A percentile compares a stretch with the other conserved stretches of the same genome.
These are phyloP conservation scores for Schizosaccharomyces lindneri DNA, from an alignment of 805 yeast genomes.

Conservation along the genomic window DNA sequence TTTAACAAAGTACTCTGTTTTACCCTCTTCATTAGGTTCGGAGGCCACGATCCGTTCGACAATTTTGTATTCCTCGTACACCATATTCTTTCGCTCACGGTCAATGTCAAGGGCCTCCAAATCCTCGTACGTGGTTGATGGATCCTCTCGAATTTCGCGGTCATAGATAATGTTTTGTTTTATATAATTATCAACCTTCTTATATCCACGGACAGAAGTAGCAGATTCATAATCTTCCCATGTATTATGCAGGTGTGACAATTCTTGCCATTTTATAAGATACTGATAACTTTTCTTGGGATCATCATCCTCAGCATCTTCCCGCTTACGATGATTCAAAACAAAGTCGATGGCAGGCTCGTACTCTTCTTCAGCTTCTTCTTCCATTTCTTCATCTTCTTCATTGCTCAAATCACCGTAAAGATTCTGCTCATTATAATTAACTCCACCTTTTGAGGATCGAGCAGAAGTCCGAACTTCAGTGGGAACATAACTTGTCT, in stretches of 20 bases:
- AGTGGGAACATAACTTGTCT: background rate
- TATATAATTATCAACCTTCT: constrained; percentile 74
- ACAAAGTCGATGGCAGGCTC: constrained; percentile 24
- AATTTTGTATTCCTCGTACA: constrained; percentile 53
- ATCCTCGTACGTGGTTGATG: constrained; percentile 69
- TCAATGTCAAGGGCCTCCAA: constrained; percentile 84
- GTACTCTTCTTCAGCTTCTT: constrained; percentile 11
- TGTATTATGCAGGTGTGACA: constrained; percentile 80
- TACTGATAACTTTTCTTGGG: constrained; percentile 14
- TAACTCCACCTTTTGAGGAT: background rate
- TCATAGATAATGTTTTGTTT: constrained; percentile 52
- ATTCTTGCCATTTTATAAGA: constrained; percentile 55
- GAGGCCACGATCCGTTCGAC: constrained; percentile 68
- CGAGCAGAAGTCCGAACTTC: background rate
- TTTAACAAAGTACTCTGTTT: constrained; percentile 61
- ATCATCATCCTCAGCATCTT: constrained; percentile 15
- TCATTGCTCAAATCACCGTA: background rate
- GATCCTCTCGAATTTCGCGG: constrained; percentile 52
- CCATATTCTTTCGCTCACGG: constrained; percentile 61
- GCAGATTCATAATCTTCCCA: constrained; percentile 51
- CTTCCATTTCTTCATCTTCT: constrained; percentile 15
- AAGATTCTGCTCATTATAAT: background rate
- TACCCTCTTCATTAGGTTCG: constrained; percentile 22
- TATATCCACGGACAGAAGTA: constrained; percentile 39
- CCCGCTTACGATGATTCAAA: constrained; percentile 29